A percentile compares a stretch with the other conserved stretches of the same genome.
Conservation (phyloP, 768 basidiomycete genomes). For the Suillus tomentosus region DNA sequence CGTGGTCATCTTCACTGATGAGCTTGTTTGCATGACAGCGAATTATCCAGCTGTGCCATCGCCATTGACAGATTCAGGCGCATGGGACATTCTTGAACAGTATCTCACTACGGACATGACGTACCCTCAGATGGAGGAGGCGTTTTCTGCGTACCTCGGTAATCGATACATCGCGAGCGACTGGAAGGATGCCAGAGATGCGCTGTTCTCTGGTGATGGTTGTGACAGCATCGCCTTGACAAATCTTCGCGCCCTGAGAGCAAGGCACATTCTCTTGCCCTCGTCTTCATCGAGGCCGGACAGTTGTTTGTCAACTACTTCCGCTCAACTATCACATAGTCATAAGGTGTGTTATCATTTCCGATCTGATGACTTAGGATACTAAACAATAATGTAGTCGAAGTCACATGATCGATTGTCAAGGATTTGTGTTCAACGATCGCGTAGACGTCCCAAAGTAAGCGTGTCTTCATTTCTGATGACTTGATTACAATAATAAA, state of each 20-base stretch:
- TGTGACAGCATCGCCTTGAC: background rate
- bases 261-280: background rate
- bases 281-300: background rate
- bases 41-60: too few relatives aligned
- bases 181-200: conserved; percentile 1
- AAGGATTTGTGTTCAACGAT: too few relatives aligned
- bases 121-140: background rate
- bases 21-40: too few relatives aligned
- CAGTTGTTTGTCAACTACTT: background rate
- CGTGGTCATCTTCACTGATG: too few relatives aligned
- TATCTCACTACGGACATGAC: background rate
- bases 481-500: background rate
- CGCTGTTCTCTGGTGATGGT: background rate
- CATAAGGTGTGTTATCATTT: too few relatives aligned
- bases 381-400: too few relatives aligned
- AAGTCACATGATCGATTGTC: too few relatives aligned
- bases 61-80: background rate
- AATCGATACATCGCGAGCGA: background rate
- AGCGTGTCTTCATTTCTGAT: background rate
- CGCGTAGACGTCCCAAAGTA: background rate
- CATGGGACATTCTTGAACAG: background rate
- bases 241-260: background rate
- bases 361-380: too few relatives aligned
- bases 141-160: background rate
- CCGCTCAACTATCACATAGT: background rate